Percentiles rank a stretch among this genome's conserved stretches.
phyloP scores from a whole-genome alignment of 2,329 filamentous ascomycete genomes.

The Colletotrichum sp. region DNA sequence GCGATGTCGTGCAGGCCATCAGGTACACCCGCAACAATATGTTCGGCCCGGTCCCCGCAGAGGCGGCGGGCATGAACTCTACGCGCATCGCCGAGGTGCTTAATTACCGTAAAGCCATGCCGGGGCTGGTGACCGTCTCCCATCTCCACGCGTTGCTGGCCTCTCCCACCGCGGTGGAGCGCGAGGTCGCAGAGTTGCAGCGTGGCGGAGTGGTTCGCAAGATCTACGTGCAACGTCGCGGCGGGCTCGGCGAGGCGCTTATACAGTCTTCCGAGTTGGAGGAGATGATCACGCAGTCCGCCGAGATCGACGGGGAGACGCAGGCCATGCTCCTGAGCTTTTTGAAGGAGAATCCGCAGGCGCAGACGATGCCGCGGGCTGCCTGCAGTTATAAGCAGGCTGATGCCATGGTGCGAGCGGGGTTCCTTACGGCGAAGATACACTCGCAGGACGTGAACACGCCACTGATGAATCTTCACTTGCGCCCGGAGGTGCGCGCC shows the following conservation, averaged over 20 bases:
- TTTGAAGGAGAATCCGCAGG: slow-evolving; percentile 56
- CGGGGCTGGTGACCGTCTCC: slow-evolving; percentile 68
- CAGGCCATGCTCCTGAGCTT: slow-evolving; percentile 57
- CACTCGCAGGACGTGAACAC: slow-evolving; percentile 15
- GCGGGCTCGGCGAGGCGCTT: slow-evolving; percentile 68
- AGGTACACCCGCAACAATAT: slow-evolving; percentile 64
- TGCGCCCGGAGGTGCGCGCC: slow-evolving; percentile 58
- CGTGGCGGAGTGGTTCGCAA: slow-evolving; percentile 63
- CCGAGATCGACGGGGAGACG: slow-evolving; percentile 37
- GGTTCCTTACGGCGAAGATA: slow-evolving; percentile 65
- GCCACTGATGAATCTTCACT: slow-evolving; percentile 42
- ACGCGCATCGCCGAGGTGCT: slow-evolving; percentile 68
- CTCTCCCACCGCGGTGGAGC: slow-evolving; percentile 68
- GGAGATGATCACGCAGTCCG: slow-evolving; percentile 28
- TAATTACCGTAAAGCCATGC: slow-evolving; percentile 62
- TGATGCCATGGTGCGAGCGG: slow-evolving; percentile 65
- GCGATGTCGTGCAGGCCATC: slow-evolving; percentile 70
- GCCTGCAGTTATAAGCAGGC: slow-evolving; percentile 41
- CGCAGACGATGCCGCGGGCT: slow-evolving; percentile 29
- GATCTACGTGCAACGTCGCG: slow-evolving; percentile 67
- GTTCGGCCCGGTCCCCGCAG: slow-evolving; percentile 68
- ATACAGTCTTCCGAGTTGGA: slow-evolving; percentile 61
- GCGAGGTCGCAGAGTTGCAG: slow-evolving; percentile 68
- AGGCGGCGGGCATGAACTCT: slow-evolving; percentile 65
- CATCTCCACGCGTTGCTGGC: slow-evolving; percentile 66